These are phyloP conservation scores for Mentha longifolia DNA, from an alignment of 257 asterid genomes.

Conservation along the genomic window DNA sequence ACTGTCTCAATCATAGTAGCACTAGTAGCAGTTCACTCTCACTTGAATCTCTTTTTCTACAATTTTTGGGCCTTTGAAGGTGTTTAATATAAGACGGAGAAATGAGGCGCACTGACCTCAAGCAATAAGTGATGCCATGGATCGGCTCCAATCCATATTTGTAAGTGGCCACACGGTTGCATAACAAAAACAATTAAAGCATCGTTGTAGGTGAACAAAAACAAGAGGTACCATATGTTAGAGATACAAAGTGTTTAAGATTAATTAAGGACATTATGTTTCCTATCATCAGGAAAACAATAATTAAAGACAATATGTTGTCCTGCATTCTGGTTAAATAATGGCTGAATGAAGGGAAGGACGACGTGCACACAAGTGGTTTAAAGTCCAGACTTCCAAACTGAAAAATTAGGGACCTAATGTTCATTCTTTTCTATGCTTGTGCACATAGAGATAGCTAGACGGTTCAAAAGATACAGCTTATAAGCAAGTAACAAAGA, in stretches of 20 bases:
- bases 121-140: neutral
- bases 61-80: no score
- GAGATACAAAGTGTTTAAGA: no score
- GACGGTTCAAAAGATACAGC: neutral
- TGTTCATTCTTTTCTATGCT: neutral
- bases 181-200: neutral
- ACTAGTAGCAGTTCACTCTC: no score
- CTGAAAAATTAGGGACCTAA: neutral
- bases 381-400: neutral
- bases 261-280: no score
- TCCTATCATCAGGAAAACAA: no score
- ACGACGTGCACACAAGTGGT: neutral
- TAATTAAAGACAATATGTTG: no score
- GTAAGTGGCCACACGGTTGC: neutral
- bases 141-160: neutral
- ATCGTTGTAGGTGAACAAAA: no score
- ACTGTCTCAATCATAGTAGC: no score
- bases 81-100: no score
- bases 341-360: neutral
- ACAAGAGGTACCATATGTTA: no score
- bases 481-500: conserved; percentile 9
- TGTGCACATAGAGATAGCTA: neutral
- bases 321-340: neutral
- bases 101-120: no score
- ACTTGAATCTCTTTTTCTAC: no score